Conservation (phyloP, 1,284 basidiomycete species). For the Blastosporella zonata region DNA sequence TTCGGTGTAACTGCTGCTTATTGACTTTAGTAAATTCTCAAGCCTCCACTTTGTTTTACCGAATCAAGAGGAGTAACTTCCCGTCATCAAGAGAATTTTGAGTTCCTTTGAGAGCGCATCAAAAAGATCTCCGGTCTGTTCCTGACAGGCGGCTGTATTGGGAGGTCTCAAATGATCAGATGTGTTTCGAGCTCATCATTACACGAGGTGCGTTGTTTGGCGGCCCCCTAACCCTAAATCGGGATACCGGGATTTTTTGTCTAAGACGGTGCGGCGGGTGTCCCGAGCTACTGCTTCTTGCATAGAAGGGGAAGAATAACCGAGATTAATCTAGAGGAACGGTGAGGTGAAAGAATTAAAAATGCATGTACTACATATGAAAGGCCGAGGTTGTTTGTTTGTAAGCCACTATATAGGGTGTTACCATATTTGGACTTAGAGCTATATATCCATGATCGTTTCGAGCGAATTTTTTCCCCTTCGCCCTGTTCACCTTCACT, state of each 20-base stretch:
- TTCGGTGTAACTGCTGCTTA: neutral
- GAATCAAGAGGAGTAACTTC: constrained; percentile 2
- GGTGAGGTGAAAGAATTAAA: constrained; percentile 17
- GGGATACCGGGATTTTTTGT: constrained; percentile 9
- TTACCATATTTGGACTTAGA: constrained; percentile 30
- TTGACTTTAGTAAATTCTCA: neutral
- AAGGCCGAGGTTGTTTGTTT: constrained; percentile 24
- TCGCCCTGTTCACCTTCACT: constrained; percentile 36
- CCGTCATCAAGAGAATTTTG: constrained; percentile 7
- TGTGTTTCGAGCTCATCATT: constrained; percentile 24
- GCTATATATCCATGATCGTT: constrained; percentile 36
- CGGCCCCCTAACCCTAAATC: constrained; percentile 25
- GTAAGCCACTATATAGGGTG: constrained; percentile 21
- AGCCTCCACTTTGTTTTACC: constrained; percentile 7
- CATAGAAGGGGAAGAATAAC: constrained; percentile 16
- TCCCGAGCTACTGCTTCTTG: constrained; percentile 9
- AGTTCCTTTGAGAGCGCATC: constrained; percentile 24
- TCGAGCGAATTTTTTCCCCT: constrained; percentile 39
- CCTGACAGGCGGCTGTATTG: constrained; percentile 15
- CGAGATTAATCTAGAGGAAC: constrained; percentile 17
- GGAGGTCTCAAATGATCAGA: constrained; percentile 21
- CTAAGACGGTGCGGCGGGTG: constrained; percentile 5
- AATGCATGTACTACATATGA: constrained; percentile 20
- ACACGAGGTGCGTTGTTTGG: constrained; percentile 26
- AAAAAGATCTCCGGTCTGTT: constrained; percentile 17